A percentile compares a stretch with the other conserved stretches of the same genome.
Conservation (phyloP, 495 filamentous ascomycete genomes). For the Neurospora terricola region DNA sequence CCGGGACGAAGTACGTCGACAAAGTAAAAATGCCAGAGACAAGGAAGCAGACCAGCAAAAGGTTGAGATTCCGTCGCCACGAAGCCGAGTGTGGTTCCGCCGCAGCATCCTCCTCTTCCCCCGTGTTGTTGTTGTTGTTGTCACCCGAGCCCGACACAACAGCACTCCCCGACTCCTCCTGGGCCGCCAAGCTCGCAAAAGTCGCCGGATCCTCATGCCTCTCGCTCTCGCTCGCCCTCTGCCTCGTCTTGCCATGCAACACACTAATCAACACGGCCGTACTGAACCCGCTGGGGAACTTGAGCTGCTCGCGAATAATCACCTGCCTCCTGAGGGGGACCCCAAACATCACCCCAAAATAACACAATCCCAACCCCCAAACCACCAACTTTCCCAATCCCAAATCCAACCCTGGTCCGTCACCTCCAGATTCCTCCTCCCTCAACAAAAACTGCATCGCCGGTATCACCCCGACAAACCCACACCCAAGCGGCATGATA, state of each 20-base stretch:
- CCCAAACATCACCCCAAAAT: conserved; percentile 94
- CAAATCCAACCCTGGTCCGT: conserved; percentile 51
- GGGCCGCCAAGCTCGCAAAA: conserved; percentile 18
- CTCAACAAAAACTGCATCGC: conserved; percentile 80
- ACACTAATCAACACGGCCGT: conserved; percentile 89
- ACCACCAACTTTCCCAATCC: conserved; percentile 67
- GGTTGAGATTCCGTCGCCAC: conserved; percentile 43
- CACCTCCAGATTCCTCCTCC: conserved; percentile 42
- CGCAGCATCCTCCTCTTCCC: conserved; percentile 15
- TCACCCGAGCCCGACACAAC: conserved; percentile 5
- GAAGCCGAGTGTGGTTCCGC: conserved; percentile 15
- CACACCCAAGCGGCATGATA: conserved; percentile 93
- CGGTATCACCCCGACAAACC: conserved; percentile 78
- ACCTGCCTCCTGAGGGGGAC: conserved; percentile 70
- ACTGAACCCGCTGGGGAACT: conserved; percentile 90
- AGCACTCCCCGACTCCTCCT: conserved; percentile 1
- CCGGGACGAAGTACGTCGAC: conserved; percentile 84
- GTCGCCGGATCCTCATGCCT: conserved; percentile 3
- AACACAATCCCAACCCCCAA: conserved; percentile 84
- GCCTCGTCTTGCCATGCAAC: conserved; percentile 52
- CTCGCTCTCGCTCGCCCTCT: conserved; percentile 3
- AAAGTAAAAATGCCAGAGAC: conserved; percentile 58
- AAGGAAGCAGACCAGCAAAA: conserved; percentile 43
- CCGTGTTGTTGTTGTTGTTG: not conserved
- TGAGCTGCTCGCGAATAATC: conserved; percentile 81